A percentile compares a stretch with the other conserved stretches of the same genome.
phyloP scores from a whole-genome alignment of 768 basidiomycete species.

The Hypsizygus marmoreus region DNA sequence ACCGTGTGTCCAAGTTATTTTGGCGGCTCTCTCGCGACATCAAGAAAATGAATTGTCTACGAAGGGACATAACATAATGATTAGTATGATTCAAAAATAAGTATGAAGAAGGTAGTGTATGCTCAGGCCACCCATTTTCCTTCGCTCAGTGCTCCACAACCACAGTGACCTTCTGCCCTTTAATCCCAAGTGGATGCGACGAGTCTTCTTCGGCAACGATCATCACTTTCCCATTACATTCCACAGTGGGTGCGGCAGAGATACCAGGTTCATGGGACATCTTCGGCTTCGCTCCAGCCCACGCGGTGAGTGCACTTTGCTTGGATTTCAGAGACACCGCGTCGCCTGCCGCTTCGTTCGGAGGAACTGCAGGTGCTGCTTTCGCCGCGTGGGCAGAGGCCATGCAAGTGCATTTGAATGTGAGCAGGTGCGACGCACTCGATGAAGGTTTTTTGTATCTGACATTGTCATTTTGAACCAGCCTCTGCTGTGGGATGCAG shows the following conservation, averaged over 20 bases:
- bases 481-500: not conserved
- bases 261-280: not conserved
- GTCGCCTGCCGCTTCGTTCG: not conserved
- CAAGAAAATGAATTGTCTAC: too few relatives aligned
- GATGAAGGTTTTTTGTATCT: not conserved
- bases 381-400: not conserved
- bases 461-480: not conserved
- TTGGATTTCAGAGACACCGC: not conserved
- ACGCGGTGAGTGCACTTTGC: not conserved
- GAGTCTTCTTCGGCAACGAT: slow-evolving; percentile 24
- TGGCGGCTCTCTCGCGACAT: too few relatives aligned
- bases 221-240: slow-evolving; percentile 24
- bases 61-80: too few relatives aligned
- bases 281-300: not conserved
- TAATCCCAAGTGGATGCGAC: slow-evolving; percentile 27
- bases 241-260: not conserved
- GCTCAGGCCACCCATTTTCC: too few relatives aligned
- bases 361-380: not conserved
- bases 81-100: too few relatives aligned
- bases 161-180: slow-evolving; percentile 28
- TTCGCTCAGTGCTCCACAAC: slow-evolving; percentile 18
- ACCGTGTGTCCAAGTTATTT: too few relatives aligned
- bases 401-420: slow-evolving; percentile 9
- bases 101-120: too few relatives aligned
- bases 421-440: not conserved